Evolutionary conservation across 805 yeast genomes (phyloP), one percentile per base, ranked within the genome.

Genomic region (Lipomyces japonicus): DNA sequence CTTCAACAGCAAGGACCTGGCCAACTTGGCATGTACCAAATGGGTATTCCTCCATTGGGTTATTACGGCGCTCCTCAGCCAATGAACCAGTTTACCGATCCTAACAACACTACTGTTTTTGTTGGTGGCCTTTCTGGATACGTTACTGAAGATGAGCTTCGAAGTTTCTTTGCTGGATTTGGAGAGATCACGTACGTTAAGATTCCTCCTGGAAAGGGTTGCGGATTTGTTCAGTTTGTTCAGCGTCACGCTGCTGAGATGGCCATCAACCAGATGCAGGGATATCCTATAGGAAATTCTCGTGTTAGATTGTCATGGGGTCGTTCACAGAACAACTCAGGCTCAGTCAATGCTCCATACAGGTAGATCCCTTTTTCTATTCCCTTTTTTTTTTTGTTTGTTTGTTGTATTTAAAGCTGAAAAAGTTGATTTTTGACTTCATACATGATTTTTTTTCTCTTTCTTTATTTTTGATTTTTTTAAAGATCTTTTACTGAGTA

Each of bases 291-390:
- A 60, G 91, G 90, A 44, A 89, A 86, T 50, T 82, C 86, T 50
- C 76, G 91, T 54, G 81, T 89, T 42, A 75, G 95, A 60, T 75
- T 89, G 50, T 82, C 91, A 45, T 89, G 96, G 96, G 96, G 96
- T 26, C 76, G 88, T 59, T 78, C 85, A 14, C 69, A 68, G 49
- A 61, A 57, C 51, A 62, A 63, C 42, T 58, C 53, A 28, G 62
- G 58, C 26, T 56, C 62, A 4, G 61, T 61, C 44, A 57, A 53
- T 36, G 61, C 65, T 39, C 61, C 67, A 22, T 66, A 66, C 58
- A 56, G 61, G 59, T 58, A 55, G 57, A 48, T 46, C 23, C 44
- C 40, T 41, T 39, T 19, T 38, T 43, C 9, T 41, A 18, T 45
- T 7, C 44, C 21, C 32, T 38, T 14, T 40, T 38, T 31, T 14